These are phyloP conservation scores for Penicillium taxi DNA, from an alignment of 495 filamentous ascomycete genomes.

Conservation along the genomic window DNA sequence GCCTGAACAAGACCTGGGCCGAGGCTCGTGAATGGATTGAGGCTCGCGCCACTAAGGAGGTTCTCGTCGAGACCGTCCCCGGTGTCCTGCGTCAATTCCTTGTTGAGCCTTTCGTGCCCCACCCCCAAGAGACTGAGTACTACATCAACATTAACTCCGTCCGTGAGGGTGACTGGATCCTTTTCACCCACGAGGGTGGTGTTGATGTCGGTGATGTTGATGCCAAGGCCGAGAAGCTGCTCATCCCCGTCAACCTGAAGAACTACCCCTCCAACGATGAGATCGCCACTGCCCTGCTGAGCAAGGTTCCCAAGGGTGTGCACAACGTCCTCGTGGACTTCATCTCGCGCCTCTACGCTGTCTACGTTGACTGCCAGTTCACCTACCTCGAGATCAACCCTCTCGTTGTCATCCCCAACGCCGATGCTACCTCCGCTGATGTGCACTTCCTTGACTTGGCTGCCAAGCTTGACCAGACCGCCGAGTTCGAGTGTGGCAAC, in stretches of 20 bases:
- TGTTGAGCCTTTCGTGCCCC: slow-evolving; percentile 96
- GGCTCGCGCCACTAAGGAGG: slow-evolving; percentile 78
- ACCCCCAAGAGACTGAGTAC: slow-evolving; percentile 88
- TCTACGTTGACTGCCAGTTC: slow-evolving; percentile 99
- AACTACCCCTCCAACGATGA: slow-evolving; percentile 95
- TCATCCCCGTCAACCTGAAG: slow-evolving; percentile 90
- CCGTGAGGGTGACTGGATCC: slow-evolving; percentile 97
- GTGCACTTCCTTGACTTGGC: slow-evolving; percentile 98
- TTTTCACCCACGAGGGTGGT: slow-evolving; percentile 98
- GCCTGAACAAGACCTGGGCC: slow-evolving; percentile 94
- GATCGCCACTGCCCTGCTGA: slow-evolving; percentile 75
- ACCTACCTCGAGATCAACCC: slow-evolving; percentile 99
- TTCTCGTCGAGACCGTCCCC: slow-evolving; percentile 85
- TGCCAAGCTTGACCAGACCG: slow-evolving; percentile 97
- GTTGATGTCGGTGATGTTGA: slow-evolving; percentile 99
- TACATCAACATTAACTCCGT: slow-evolving; percentile 97
- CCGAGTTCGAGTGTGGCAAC: slow-evolving; percentile 97
- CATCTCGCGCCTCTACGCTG: slow-evolving; percentile 86
- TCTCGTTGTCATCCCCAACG: slow-evolving; percentile 94
- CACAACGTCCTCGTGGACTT: slow-evolving; percentile 99
- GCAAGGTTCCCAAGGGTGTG: slow-evolving; percentile 87
- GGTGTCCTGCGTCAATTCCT: slow-evolving; percentile 90
- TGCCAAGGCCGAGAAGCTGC: slow-evolving; percentile 94
- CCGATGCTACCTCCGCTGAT: slow-evolving; percentile 78
- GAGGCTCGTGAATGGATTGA: slow-evolving; percentile 91